These are phyloP conservation scores for Brassica carinata DNA, from an alignment of 345 rosid species.

Conservation along the genomic window DNA sequence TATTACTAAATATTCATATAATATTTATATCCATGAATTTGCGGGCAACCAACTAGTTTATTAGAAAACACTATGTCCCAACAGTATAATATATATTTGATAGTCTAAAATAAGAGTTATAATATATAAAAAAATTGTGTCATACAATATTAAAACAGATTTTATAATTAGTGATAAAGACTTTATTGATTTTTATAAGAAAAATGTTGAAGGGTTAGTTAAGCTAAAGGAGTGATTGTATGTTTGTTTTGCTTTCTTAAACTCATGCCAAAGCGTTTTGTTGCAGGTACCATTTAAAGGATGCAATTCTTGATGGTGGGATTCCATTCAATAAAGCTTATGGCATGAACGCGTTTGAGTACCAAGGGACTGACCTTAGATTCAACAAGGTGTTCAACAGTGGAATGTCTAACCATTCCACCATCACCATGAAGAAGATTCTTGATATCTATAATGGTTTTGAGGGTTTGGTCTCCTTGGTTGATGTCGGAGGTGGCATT, in stretches of 20 bases:
- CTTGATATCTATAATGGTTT: slow-evolving; percentile 76
- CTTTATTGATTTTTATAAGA: neutral
- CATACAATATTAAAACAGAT: neutral
- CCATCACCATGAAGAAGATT: slow-evolving; percentile 69
- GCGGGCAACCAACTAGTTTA: neutral
- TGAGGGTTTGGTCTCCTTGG: slow-evolving; percentile 60
- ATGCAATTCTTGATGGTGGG: slow-evolving; percentile 52
- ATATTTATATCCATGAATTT: too few relatives aligned
- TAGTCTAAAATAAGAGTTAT: neutral
- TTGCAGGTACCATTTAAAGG: slow-evolving; percentile 45
- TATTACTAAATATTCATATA: too few relatives aligned
- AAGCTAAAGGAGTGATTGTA: neutral
- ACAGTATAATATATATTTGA: neutral
- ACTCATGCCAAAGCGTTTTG: neutral
- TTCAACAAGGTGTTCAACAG: slow-evolving; percentile 56
- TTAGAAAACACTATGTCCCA: neutral
- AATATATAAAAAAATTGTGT: neutral
- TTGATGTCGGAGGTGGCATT: slow-evolving; percentile 89
- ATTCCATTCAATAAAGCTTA: slow-evolving; percentile 47
- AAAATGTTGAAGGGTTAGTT: neutral
- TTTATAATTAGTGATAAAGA: neutral
- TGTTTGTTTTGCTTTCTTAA: neutral
- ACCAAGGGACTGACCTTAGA: slow-evolving; percentile 19
- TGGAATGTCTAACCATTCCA: slow-evolving; percentile 78
- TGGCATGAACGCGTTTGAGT: slow-evolving; percentile 32